Evolutionary conservation across 2,329 filamentous ascomycete species (phyloP).

Genomic region (Aspergillus pseudoterreus): DNA sequence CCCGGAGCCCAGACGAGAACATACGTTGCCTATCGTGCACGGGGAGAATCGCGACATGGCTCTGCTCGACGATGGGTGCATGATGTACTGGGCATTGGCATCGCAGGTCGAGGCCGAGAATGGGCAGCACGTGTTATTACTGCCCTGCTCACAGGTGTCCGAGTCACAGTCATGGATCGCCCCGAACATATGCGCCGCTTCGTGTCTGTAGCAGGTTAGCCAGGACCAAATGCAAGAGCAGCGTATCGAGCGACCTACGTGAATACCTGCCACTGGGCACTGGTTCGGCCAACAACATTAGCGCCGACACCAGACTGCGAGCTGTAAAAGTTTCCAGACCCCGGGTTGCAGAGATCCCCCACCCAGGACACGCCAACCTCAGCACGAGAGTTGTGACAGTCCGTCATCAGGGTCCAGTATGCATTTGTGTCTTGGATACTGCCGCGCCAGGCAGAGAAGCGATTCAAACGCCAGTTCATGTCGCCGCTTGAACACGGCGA

Average conservation of each 20-base stretch:
- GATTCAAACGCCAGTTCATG: constrained; percentile 44
- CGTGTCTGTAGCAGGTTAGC: constrained; percentile 51
- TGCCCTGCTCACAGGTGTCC: constrained; percentile 58
- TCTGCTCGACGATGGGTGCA: constrained; percentile 49
- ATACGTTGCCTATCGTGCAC: constrained; percentile 84
- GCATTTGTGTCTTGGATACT: constrained; percentile 71
- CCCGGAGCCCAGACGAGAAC: constrained; percentile 69
- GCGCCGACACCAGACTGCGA: constrained; percentile 37
- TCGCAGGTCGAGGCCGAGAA: constrained; percentile 63
- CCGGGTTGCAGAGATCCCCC: constrained; percentile 66
- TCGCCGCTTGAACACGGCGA: constrained; percentile 12
- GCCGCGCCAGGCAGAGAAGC: constrained; percentile 82
- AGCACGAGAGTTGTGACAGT: constrained; percentile 66
- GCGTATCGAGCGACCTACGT: constrained; percentile 43
- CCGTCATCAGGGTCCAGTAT: constrained; percentile 87
- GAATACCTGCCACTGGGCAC: constrained; percentile 88
- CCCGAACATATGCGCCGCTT: constrained; percentile 87
- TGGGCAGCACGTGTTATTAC: constrained; percentile 65
- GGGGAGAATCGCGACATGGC: constrained; percentile 74
- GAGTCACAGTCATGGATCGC: constrained; percentile 53
- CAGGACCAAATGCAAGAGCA: neutral
- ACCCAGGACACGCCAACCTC: constrained; percentile 80
- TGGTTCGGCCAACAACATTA: constrained; percentile 79
- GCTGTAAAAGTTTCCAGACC: constrained; percentile 12
- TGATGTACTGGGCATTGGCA: constrained; percentile 66